A percentile compares a stretch with the other conserved stretches of the same genome.
Conservation (phyloP, 2,329 filamentous ascomycete species). For the Bertia moriformis region DNA sequence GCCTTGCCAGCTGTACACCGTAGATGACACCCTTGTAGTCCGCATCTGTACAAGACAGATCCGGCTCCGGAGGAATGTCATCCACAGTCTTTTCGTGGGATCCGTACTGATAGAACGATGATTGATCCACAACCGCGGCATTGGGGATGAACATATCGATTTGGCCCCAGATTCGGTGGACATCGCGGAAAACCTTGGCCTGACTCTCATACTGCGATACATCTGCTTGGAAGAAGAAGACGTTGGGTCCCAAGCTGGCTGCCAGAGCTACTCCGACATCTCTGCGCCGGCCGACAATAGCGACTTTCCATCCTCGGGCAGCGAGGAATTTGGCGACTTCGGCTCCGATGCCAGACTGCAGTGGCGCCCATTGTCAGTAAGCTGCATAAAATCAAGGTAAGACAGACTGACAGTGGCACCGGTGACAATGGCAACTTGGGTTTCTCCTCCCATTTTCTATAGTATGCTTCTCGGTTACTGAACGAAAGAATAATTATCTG, state of each 20-base stretch:
- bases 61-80: slow-evolving; percentile 6
- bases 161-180: slow-evolving; percentile 25
- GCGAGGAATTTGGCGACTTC: slow-evolving; percentile 19
- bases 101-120: slow-evolving; percentile 23
- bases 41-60: slow-evolving; percentile 5
- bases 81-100: slow-evolving; percentile 2
- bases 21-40: slow-evolving; percentile 7
- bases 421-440: slow-evolving; percentile 21
- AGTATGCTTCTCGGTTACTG: no score
- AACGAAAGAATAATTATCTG: no score
- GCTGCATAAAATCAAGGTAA: slow-evolving; percentile 1
- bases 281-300: slow-evolving; percentile 5
- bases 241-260: slow-evolving; percentile 18
- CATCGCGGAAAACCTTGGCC: slow-evolving; percentile 21
- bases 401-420: slow-evolving; percentile 22
- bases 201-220: slow-evolving; percentile 29
- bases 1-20: slow-evolving; percentile 6
- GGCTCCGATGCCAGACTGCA: slow-evolving; percentile 29
- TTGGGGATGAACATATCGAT: slow-evolving; percentile 33
- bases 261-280: slow-evolving; percentile 5
- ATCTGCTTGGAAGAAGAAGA: slow-evolving; percentile 29
- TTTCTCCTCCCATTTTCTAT: no score
- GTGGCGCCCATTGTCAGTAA: neutral
- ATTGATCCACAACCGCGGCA: slow-evolving; percentile 30
- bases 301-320: slow-evolving; percentile 15